phyloP scores from a whole-genome alignment of 2,329 filamentous ascomycete genomes.

The Aspergillus sp. region DNA sequence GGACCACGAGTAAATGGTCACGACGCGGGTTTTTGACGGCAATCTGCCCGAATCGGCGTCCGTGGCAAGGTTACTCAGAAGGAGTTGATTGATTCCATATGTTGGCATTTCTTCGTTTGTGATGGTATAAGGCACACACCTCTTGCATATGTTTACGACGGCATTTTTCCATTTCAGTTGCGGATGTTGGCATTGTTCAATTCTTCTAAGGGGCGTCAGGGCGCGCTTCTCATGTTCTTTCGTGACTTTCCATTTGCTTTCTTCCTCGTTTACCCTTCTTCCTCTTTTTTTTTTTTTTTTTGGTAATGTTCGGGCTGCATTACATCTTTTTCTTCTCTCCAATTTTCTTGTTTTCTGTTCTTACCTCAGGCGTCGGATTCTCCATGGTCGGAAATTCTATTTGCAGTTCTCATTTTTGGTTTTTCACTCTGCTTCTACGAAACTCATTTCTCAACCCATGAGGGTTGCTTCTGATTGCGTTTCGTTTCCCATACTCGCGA shows the following conservation, averaged over 20 bases:
- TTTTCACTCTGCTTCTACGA: conserved; percentile 20
- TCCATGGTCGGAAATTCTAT: conserved; percentile 23
- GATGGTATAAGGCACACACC: conserved; percentile 36
- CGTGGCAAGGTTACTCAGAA: conserved; percentile 23
- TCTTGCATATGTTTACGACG: conserved; percentile 43
- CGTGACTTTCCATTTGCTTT: conserved; percentile 21
- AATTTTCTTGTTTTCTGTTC: conserved; percentile 23
- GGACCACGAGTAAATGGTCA: conserved; percentile 29
- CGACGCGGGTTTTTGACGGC: conserved; percentile 21
- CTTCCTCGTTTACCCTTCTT: conserved; percentile 16
- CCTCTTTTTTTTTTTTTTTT: conserved; percentile 12
- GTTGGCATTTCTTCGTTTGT: conserved; percentile 43
- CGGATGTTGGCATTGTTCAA: conserved; percentile 36
- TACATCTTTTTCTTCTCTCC: conserved; percentile 30
- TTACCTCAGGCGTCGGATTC: conserved; percentile 29
- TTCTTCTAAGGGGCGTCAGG: conserved; percentile 32
- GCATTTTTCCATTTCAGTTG: conserved; percentile 33
- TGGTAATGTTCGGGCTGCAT: conserved; percentile 24
- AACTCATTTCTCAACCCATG: not conserved
- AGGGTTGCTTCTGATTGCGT: not conserved
- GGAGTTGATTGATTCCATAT: conserved; percentile 36
- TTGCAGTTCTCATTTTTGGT: conserved; percentile 22
- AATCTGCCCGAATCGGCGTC: conserved; percentile 21
- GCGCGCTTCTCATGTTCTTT: conserved; percentile 29
- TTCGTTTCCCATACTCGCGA: not conserved